phyloP scores from a whole-genome alignment of 2,329 filamentous ascomycete genomes.

The Scytalidium sp. region DNA sequence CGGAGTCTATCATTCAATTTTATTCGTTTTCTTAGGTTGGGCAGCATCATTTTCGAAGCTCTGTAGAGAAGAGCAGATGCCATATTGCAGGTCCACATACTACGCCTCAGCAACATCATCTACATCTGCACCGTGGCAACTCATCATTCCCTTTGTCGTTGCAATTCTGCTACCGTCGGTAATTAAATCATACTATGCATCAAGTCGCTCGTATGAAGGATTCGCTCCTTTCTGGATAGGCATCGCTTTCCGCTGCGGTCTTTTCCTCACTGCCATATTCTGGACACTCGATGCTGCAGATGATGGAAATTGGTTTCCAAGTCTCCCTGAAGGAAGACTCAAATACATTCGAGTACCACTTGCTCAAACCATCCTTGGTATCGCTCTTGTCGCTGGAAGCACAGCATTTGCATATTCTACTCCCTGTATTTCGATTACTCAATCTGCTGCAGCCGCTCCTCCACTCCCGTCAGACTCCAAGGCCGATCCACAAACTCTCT shows the following conservation, averaged over 20 bases:
- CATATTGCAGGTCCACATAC: slow-evolving; percentile 91
- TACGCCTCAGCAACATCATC: slow-evolving; percentile 90
- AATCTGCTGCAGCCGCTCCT: slow-evolving; percentile 28
- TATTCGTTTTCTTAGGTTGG: slow-evolving; percentile 67
- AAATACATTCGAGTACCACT: slow-evolving; percentile 74
- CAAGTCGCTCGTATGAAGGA: slow-evolving; percentile 85
- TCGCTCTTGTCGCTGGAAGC: slow-evolving; percentile 80
- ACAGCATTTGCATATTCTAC: slow-evolving; percentile 83
- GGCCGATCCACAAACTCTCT: not conserved
- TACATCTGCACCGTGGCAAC: slow-evolving; percentile 88
- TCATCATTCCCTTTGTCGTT: slow-evolving; percentile 74
- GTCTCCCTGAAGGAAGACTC: slow-evolving; percentile 54
- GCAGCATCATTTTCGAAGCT: slow-evolving; percentile 37
- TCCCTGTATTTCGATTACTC: slow-evolving; percentile 73
- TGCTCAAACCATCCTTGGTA: slow-evolving; percentile 75
- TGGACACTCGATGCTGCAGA: slow-evolving; percentile 90
- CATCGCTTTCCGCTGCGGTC: slow-evolving; percentile 70
- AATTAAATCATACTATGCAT: slow-evolving; percentile 74
- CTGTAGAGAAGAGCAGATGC: slow-evolving; percentile 98
- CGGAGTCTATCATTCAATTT: slow-evolving; percentile 78
- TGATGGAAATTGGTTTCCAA: slow-evolving; percentile 75
- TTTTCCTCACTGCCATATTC: slow-evolving; percentile 75
- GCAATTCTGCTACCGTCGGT: slow-evolving; percentile 70
- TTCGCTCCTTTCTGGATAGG: slow-evolving; percentile 83
- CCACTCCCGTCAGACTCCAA: slow-evolving; percentile 7